These are phyloP conservation scores for Heterobasidion irregulare DNA, from an alignment of 1,284 basidiomycete genomes.

Conservation along the genomic window DNA sequence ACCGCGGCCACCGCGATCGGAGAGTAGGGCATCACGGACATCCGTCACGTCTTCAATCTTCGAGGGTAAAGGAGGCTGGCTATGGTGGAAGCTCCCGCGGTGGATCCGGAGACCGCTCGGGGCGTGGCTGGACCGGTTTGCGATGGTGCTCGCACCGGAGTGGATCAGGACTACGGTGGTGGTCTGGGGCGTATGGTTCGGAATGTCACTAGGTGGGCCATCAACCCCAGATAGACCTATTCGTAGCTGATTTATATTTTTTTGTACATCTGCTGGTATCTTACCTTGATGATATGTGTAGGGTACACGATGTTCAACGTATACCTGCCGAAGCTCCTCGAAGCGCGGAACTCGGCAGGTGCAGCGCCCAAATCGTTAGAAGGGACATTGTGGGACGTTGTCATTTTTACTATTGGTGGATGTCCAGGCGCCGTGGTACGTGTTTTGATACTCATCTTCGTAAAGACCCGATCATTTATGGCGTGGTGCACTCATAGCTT, in stretches of 20 bases:
- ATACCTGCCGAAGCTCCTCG: conserved; percentile 86
- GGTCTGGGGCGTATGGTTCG: conserved; percentile 80
- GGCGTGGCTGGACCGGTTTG: conserved; percentile 67
- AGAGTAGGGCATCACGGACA: background rate
- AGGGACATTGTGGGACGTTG: conserved; percentile 73
- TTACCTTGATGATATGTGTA: conserved; percentile 16
- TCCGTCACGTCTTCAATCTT: background rate
- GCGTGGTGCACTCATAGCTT: conserved; percentile 36
- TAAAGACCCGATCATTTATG: background rate
- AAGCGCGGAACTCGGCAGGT: conserved; percentile 34
- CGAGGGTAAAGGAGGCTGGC: conserved; percentile 5
- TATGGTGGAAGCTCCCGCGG: conserved; percentile 32
- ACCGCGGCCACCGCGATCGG: too few relatives aligned
- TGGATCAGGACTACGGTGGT: conserved; percentile 81
- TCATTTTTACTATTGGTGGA: conserved; percentile 78
- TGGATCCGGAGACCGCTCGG: conserved; percentile 41
- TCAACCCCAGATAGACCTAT: too few relatives aligned
- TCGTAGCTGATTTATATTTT: background rate
- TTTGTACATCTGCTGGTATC: background rate
- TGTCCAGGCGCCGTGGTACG: conserved; percentile 81
- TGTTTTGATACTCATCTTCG: conserved; percentile 8
- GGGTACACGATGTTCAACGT: conserved; percentile 97
- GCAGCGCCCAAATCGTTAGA: conserved; percentile 36
- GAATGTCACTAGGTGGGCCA: conserved; percentile 69
- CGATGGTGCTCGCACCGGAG: conserved; percentile 71